Percentiles rank a stretch among this genome's conserved stretches.
Evolutionary conservation across 208 protist species (phyloP).

Genomic region (Pavlovales sp.): DNA sequence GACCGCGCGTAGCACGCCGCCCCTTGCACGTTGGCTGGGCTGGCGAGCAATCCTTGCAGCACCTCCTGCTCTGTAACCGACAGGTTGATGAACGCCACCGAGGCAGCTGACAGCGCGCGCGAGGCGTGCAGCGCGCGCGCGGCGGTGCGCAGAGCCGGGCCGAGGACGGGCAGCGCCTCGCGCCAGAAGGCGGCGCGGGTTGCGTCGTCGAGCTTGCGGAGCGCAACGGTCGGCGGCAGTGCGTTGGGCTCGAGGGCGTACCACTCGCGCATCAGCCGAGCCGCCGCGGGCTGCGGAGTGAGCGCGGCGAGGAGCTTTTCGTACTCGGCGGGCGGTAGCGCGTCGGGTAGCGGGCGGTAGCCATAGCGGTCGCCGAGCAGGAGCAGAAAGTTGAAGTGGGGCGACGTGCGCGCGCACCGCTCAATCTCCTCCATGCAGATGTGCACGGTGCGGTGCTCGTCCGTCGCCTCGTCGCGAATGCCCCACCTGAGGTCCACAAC

Average conservation of each 20-base stretch:
- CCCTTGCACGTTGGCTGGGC: not conserved
- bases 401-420: not conserved
- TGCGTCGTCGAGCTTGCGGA: not conserved
- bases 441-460: conserved; percentile 8
- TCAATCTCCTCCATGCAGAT: conserved; percentile 18
- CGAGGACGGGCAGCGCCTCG: not conserved
- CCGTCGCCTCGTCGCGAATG: conserved; percentile 8
- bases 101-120: not conserved
- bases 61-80: conserved; percentile 11
- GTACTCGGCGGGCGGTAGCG: not conserved
- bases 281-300: too few relatives aligned
- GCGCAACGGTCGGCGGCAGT: not conserved
- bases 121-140: not conserved
- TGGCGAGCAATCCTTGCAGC: not conserved
- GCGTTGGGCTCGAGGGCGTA: not conserved
- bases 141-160: not conserved
- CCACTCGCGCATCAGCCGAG: not conserved
- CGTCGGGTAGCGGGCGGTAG: not conserved
- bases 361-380: not conserved
- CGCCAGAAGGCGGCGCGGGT: not conserved
- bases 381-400: conserved; percentile 7
- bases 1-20: too few relatives aligned
- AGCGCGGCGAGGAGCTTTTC: not conserved
- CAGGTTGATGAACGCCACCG: not conserved
- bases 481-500: conserved; percentile 2